Evolutionary conservation across 1,284 basidiomycete genomes (phyloP).

Genomic region (Leccinum holopus): DNA sequence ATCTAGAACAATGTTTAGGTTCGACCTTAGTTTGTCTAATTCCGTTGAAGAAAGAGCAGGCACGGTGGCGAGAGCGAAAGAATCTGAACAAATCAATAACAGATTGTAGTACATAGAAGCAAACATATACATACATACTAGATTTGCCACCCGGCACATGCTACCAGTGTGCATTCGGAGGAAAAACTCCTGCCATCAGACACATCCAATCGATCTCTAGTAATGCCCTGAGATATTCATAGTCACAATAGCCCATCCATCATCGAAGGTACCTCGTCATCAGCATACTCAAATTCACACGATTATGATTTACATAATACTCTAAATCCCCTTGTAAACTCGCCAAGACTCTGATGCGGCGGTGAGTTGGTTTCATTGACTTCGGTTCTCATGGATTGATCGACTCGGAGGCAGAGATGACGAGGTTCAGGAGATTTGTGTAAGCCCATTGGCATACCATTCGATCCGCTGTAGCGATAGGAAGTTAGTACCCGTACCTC

Average conservation of each 20-base stretch:
- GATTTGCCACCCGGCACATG: background rate
- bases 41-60: background rate
- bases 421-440: background rate
- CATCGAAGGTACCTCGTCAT: background rate
- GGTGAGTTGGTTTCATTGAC: background rate
- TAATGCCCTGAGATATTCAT: background rate
- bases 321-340: background rate
- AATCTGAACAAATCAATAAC: too few species aligned
- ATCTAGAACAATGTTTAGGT: too few species aligned
- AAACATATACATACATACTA: background rate
- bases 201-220: background rate
- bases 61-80: background rate
- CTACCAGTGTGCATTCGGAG: too few species aligned
- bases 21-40: too few species aligned
- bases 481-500: background rate
- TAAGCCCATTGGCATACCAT: background rate
- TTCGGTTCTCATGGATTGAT: conserved; percentile 1
- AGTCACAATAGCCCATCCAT: background rate
- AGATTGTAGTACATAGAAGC: background rate
- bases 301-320: background rate
- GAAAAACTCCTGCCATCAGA: background rate
- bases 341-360: background rate
- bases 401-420: background rate
- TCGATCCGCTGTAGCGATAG: background rate
- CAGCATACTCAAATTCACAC: background rate